Percentiles rank a stretch among this genome's conserved stretches.
Evolutionary conservation across 441 rosid genomes (phyloP).

Genomic region (Flueggea neowawraea): DNA sequence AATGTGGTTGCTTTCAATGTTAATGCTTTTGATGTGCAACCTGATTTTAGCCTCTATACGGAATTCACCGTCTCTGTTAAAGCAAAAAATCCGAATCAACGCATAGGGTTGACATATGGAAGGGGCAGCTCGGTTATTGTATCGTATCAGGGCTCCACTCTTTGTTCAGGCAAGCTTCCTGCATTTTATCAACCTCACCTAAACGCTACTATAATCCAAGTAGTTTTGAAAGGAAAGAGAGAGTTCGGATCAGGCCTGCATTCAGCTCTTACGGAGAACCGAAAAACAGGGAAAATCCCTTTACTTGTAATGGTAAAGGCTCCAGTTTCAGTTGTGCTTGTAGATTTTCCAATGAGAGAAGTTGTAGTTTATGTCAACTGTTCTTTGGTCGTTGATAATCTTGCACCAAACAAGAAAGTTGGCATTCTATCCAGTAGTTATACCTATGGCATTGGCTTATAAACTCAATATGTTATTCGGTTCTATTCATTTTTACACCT

Average conservation of each 20-base stretch:
- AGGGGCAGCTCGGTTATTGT: constrained; percentile 32
- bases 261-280: constrained; percentile 26
- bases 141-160: constrained; percentile 20
- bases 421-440: constrained; percentile 30
- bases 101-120: constrained; percentile 34
- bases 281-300: constrained; percentile 34
- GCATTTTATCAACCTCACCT: constrained; percentile 29
- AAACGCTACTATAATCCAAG: constrained; percentile 19
- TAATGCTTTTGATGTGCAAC: constrained; percentile 24
- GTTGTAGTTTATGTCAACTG: constrained; percentile 31
- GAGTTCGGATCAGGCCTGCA: constrained; percentile 36
- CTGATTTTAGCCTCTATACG: constrained; percentile 35
- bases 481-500: neutral
- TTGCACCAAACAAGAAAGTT: constrained; percentile 29
- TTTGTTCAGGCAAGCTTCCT: constrained; percentile 45
- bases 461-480: neutral
- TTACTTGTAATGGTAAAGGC: constrained; percentile 35
- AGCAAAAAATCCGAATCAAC: constrained; percentile 38
- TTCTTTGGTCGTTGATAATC: constrained; percentile 43
- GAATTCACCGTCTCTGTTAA: constrained; percentile 35
- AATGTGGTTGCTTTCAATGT: constrained; percentile 26
- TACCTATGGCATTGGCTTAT: constrained; percentile 16
- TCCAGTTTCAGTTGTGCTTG: constrained; percentile 33
- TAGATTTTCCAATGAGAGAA: constrained; percentile 24
- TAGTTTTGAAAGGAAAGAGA: constrained; percentile 33